Percentiles rank a stretch among this genome's conserved stretches.
These are phyloP conservation scores for Coniella vitis DNA, from an alignment of 2,329 filamentous ascomycete genomes.

Conservation along the genomic window DNA sequence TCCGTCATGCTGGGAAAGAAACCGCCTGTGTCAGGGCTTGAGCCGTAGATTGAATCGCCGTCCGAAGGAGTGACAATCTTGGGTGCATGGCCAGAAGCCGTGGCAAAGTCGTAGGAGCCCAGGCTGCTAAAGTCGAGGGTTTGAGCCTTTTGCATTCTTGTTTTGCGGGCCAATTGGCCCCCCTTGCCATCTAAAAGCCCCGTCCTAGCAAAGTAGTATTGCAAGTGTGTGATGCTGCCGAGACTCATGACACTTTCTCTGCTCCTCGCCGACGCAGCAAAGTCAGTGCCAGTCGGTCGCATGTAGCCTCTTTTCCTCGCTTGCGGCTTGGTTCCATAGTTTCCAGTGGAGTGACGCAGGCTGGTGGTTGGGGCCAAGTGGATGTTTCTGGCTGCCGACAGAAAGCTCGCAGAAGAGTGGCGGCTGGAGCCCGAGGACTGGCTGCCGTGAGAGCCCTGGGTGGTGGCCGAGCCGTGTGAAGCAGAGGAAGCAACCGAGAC, in stretches of 20 bases:
- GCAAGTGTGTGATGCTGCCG: constrained; percentile 92
- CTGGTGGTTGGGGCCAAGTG: constrained; percentile 22
- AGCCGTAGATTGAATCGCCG: constrained; percentile 52
- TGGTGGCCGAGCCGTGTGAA: constrained; percentile 46
- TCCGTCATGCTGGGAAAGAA: constrained; percentile 25
- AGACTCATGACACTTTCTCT: constrained; percentile 93
- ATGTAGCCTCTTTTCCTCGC: constrained; percentile 71
- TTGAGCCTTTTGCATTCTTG: constrained; percentile 44
- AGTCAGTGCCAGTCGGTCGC: constrained; percentile 78
- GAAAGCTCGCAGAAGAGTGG: constrained; percentile 56
- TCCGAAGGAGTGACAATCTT: constrained; percentile 39
- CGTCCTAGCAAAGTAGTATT: constrained; percentile 96
- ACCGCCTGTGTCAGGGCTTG: constrained; percentile 48
- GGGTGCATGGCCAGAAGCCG: constrained; percentile 23
- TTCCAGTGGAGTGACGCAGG: constrained; percentile 39
- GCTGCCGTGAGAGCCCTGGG: constrained; percentile 49
- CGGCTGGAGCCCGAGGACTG: constrained; percentile 44
- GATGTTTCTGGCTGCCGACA: constrained; percentile 36
- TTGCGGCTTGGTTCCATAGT: constrained; percentile 27
- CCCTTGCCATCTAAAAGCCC: constrained; percentile 91
- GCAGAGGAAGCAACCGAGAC: constrained; percentile 56
- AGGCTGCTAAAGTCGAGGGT: constrained; percentile 53
- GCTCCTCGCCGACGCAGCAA: constrained; percentile 82
- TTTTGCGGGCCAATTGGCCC: constrained; percentile 71
- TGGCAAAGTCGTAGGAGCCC: constrained; percentile 34